Percentiles rank a stretch among this genome's conserved stretches.
Conservation (phyloP, 1,284 basidiomycete genomes). For the Puccinia hordei region DNA sequence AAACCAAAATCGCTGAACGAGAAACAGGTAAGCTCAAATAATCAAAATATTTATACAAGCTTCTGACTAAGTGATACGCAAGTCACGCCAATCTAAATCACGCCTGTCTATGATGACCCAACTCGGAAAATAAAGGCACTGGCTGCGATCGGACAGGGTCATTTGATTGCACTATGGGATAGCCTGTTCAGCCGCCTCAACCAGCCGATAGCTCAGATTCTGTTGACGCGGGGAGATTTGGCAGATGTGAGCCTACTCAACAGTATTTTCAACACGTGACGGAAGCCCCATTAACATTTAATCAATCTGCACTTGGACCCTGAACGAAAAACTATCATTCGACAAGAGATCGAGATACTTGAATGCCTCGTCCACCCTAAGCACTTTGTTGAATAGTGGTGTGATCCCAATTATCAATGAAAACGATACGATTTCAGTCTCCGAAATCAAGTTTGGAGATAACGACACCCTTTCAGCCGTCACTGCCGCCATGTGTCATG, state of each 20-base stretch:
- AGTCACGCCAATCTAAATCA: background rate
- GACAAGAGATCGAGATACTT: conserved; percentile 81
- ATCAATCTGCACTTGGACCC: conserved; percentile 17
- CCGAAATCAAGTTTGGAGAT: conserved; percentile 98
- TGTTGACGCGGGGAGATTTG: conserved; percentile 92
- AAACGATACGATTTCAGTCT: conserved; percentile 76
- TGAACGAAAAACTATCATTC: conserved; percentile 17
- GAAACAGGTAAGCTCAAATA: conserved; percentile 70
- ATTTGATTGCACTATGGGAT: conserved; percentile 95
- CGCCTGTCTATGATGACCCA: conserved; percentile 14
- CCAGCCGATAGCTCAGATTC: conserved; percentile 91
- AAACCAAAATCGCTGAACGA: conserved; percentile 81
- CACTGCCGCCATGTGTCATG: conserved; percentile 93
- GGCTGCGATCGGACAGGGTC: conserved; percentile 92
- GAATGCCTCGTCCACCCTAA: conserved; percentile 90
- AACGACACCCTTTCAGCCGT: conserved; percentile 98
- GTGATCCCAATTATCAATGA: conserved; percentile 94
- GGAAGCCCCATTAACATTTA: background rate
- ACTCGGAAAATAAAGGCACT: conserved; percentile 72
- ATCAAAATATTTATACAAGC: background rate
- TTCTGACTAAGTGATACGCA: background rate
- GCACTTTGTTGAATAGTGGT: conserved; percentile 82
- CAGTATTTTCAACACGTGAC: background rate
- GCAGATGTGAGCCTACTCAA: conserved; percentile 73
- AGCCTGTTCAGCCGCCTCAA: conserved; percentile 89